These are phyloP conservation scores for Schizonepeta tenuifolia DNA, from an alignment of 257 asterid genomes.

Conservation along the genomic window DNA sequence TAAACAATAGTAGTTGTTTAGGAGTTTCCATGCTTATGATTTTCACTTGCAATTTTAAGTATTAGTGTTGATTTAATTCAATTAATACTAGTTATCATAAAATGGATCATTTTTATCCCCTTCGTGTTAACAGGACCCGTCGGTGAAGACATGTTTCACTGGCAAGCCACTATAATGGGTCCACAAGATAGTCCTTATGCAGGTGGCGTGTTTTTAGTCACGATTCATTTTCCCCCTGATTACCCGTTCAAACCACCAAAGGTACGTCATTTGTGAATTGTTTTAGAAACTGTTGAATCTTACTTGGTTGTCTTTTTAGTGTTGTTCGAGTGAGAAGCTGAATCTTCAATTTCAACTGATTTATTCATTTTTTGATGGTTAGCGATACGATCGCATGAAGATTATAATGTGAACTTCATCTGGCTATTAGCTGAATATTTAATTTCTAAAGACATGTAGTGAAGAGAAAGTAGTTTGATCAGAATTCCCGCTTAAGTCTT, in stretches of 20 bases:
- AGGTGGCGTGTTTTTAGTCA: constrained; percentile 75
- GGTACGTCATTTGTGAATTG: constrained; percentile 40
- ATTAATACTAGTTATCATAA: not conserved
- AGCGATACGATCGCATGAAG: not conserved
- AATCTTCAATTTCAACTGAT: not conserved
- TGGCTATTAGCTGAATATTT: not conserved
- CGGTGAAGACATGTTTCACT: constrained; percentile 85
- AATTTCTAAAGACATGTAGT: not conserved
- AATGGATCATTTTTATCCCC: not conserved
- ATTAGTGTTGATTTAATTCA: not conserved
- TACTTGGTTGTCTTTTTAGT: not conserved
- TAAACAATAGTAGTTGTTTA: not conserved
- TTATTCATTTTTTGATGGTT: not conserved
- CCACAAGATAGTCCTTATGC: constrained; percentile 81
- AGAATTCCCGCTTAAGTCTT: not conserved
- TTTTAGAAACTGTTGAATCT: not conserved
- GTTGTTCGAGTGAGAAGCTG: not conserved
- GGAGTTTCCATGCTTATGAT: not conserved
- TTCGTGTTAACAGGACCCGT: constrained; percentile 60
- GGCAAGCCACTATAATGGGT: constrained; percentile 91
- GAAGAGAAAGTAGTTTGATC: not conserved
- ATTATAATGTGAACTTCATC: not conserved
- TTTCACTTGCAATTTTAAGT: not conserved
- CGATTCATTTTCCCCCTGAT: constrained; percentile 80
- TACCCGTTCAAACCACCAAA: constrained; percentile 83